phyloP scores from a whole-genome alignment of 2,329 filamentous ascomycete species.

The Boeremia lycopersici region DNA sequence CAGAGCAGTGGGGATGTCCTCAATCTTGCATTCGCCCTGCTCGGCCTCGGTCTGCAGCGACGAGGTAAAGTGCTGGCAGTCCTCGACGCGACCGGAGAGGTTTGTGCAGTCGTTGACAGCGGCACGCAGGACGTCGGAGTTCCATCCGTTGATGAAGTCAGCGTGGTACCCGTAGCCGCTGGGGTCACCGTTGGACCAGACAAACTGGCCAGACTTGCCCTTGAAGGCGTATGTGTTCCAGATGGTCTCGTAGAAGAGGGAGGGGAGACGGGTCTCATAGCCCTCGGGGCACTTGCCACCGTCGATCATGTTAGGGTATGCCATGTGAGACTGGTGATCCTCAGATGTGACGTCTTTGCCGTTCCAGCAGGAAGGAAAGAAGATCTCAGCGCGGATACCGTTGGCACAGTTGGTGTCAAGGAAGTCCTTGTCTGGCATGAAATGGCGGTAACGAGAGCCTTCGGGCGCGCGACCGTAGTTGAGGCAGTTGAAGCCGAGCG shows the following conservation, averaged over 20 bases:
- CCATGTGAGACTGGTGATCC: conserved; percentile 69
- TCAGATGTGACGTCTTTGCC: conserved; percentile 62
- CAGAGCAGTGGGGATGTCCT: conserved; percentile 60
- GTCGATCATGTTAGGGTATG: conserved; percentile 61
- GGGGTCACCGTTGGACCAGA: conserved; percentile 73
- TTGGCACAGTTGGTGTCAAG: conserved; percentile 82
- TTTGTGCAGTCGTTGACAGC: conserved; percentile 78
- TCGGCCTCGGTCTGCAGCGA: conserved; percentile 63
- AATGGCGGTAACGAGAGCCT: conserved; percentile 79
- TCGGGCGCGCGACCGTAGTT: conserved; percentile 74
- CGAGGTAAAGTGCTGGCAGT: conserved; percentile 72
- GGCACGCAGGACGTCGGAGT: conserved; percentile 66
- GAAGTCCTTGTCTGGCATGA: conserved; percentile 77
- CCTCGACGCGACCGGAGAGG: conserved; percentile 68
- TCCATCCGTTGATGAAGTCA: conserved; percentile 76
- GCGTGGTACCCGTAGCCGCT: conserved; percentile 75
- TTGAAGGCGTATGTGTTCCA: conserved; percentile 61
- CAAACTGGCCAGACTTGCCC: conserved; percentile 62
- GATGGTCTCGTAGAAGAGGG: conserved; percentile 65
- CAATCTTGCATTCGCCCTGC: conserved; percentile 66
- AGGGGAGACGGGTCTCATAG: conserved; percentile 62
- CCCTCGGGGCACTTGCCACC: conserved; percentile 61
- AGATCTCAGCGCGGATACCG: conserved; percentile 74
- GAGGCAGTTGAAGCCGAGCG: conserved; percentile 93
- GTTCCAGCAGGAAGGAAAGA: conserved; percentile 80